Percentiles rank a stretch among this genome's conserved stretches.
Evolutionary conservation across 2,329 filamentous ascomycete genomes (phyloP).

Genomic region (Cercospora zeina): DNA sequence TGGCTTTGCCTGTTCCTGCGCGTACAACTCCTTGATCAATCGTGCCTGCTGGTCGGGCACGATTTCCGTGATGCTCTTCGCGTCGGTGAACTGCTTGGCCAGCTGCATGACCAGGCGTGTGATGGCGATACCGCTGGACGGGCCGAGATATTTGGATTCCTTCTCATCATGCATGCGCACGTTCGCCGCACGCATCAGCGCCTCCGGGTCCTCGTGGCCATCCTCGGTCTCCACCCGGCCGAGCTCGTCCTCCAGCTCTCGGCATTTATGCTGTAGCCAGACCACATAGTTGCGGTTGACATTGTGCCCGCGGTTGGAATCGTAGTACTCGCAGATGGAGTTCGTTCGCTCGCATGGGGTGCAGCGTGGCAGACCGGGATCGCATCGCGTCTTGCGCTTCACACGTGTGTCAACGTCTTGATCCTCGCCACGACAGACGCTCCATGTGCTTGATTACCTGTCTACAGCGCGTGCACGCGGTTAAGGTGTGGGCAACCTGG

Average conservation of each 20-base stretch:
- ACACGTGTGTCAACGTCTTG: constrained; percentile 20
- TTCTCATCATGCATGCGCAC: constrained; percentile 82
- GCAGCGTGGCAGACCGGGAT: constrained; percentile 87
- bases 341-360: constrained; percentile 89
- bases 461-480: constrained; percentile 76
- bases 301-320: constrained; percentile 80
- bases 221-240: constrained; percentile 76
- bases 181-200: constrained; percentile 82
- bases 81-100: constrained; percentile 88
- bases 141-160: constrained; percentile 86
- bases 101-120: constrained; percentile 94
- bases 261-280: constrained; percentile 82
- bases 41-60: constrained; percentile 72
- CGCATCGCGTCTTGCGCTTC: constrained; percentile 93
- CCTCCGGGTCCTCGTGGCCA: constrained; percentile 69
- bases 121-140: constrained; percentile 94
- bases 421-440: not conserved
- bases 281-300: constrained; percentile 92
- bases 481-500: constrained; percentile 75
- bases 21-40: constrained; percentile 67
- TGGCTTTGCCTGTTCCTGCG: constrained; percentile 64
- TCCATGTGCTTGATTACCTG: constrained; percentile 55
- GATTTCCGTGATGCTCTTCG: constrained; percentile 87
- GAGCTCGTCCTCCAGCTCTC: constrained; percentile 77
- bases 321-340: constrained; percentile 91